Evolutionary conservation across 23 red algal genomes (phyloP).

Genomic region (Gracilariopsis chorda): DNA sequence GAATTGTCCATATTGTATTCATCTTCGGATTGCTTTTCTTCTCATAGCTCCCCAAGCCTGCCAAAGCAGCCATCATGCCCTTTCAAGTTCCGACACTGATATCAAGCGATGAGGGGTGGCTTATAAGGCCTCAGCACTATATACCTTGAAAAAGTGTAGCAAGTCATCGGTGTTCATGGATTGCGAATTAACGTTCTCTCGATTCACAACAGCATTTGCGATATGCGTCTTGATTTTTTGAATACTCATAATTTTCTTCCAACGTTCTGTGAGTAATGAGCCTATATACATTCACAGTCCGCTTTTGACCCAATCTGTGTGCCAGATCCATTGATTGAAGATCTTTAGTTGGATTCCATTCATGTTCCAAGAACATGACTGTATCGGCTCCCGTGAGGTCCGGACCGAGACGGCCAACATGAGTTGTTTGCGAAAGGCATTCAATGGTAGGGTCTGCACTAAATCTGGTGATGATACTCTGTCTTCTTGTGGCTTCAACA

Average conservation of each 20-base stretch:
- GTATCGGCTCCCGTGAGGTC: conserved; percentile 75
- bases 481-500: too few relatives aligned
- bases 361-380: conserved; percentile 78
- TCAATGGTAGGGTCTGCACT: conserved; percentile 78
- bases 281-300: conserved; percentile 66
- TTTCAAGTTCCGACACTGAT: not conserved
- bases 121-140: not conserved
- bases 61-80: conserved; percentile 26
- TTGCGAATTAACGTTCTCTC: too few relatives aligned
- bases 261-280: conserved; percentile 70
- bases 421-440: conserved; percentile 64
- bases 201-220: too few relatives aligned
- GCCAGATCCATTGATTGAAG: conserved; percentile 84
- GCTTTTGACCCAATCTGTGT: conserved; percentile 76
- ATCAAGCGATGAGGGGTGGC: not conserved
- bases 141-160: conserved; percentile 40
- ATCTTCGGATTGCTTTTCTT: too few relatives aligned
- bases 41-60: conserved; percentile 61
- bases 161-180: too few relatives aligned
- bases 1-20: too few relatives aligned
- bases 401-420: conserved; percentile 69
- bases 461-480: conserved; percentile 66
- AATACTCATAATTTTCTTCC: conserved; percentile 76
- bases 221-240: conserved; percentile 46
- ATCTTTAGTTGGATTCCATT: conserved; percentile 77